Base-by-base conservation (phyloP, 768 basidiomycete species). In the Boletus huronensis region DNA sequence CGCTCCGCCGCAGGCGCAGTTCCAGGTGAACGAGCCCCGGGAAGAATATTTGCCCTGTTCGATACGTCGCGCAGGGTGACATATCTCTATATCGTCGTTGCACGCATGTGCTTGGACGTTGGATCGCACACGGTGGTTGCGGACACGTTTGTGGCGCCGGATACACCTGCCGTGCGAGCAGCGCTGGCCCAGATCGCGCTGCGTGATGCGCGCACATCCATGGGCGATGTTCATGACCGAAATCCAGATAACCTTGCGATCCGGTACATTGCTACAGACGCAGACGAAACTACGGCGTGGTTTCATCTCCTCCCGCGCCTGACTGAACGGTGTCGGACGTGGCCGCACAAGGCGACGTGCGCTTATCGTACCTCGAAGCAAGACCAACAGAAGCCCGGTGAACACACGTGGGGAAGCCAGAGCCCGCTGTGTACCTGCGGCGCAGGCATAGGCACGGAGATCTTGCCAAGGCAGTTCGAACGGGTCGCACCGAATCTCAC, bases 261-360 rank as follows among this genome's bases (percentile, higher is more conserved):
- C 47, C 28, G 14, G 35, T 39, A 13, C 47, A 54, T 58, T 8
- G 9, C 3, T 16, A 65, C 66, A 1, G 51, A 59, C 8, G 47
- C 51, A 11, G 51, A 64, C 38, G 63, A 68, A 39, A 47, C 61
- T 6, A 54, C 48, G 19, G 73, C 71, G 1, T 85, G 82, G 83
- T 77, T 74, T 57, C 73, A 77, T 45, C 72, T 83, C 32, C 65
- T 84, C 3, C 82, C 82, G 7, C 73, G 71, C 5, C 62, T 81
- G 42, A 78, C 72, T 0, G 83, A 85, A 61, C 77, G 80, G 16
- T 82, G 81, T 54, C 76, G 81, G 29, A 72, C 69, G 2, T 84
- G 82, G 82, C 53, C 68, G 6, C 84, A 85, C 81, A 81, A 61
- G 25, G 43, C 28, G 66, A 63, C 25, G 59, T 80, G 16, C 61